These are phyloP conservation scores for Teratosphaeria zuluensis DNA, from an alignment of 2,329 filamentous ascomycete species.

Conservation along the genomic window DNA sequence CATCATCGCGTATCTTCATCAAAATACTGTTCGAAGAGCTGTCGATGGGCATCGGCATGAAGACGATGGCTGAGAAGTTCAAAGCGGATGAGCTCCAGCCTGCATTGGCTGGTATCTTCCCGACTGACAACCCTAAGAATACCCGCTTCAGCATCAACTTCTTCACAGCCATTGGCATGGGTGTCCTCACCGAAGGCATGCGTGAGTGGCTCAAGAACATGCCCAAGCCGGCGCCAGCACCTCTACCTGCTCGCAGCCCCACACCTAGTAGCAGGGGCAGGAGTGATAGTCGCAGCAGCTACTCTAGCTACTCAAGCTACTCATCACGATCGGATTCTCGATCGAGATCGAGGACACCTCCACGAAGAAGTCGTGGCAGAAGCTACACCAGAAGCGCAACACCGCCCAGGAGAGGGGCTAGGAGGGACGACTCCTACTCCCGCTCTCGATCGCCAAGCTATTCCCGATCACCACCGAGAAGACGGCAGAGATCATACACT, in stretches of 20 bases:
- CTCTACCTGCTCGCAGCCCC: constrained; percentile 42
- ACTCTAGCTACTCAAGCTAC: constrained; percentile 73
- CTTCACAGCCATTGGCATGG: constrained; percentile 97
- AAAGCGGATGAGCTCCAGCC: constrained; percentile 69
- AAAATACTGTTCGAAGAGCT: constrained; percentile 96
- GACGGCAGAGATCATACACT: constrained; percentile 5
- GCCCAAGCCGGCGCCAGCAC: constrained; percentile 70
- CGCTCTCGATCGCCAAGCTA: constrained; percentile 6
- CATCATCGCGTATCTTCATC: constrained; percentile 93
- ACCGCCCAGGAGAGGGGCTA: constrained; percentile 6
- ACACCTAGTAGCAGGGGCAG: constrained; percentile 49
- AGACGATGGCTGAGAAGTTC: constrained; percentile 65
- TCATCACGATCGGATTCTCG: constrained; percentile 22
- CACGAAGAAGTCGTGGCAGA: constrained; percentile 7
- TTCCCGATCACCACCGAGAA: neutral
- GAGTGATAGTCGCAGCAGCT: constrained; percentile 60
- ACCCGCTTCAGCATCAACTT: constrained; percentile 98
- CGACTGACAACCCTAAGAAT: constrained; percentile 77
- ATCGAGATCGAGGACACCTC: constrained; percentile 20
- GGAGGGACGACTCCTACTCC: neutral
- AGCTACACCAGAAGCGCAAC: constrained; percentile 9
- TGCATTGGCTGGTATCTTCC: constrained; percentile 78
- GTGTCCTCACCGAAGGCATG: constrained; percentile 88
- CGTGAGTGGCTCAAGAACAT: constrained; percentile 81
- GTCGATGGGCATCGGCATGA: constrained; percentile 74